These are phyloP conservation scores for Skeletonema potamos DNA, from an alignment of 108 stramenopile species.

Conservation along the genomic window DNA sequence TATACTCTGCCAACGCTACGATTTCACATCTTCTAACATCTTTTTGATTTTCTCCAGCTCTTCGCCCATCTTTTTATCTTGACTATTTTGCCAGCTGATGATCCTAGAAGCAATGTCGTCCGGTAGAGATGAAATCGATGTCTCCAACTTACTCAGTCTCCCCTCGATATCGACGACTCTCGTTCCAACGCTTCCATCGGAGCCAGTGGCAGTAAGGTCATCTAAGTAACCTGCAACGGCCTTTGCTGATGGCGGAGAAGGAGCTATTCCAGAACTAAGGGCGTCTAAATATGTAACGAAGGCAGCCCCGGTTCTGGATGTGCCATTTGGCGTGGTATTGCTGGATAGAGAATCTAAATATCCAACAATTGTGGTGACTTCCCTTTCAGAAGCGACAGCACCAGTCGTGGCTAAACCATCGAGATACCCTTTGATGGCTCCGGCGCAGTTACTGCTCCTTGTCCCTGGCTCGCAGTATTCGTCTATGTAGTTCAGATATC, in stretches of 20 bases:
- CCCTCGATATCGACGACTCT: slow-evolving; percentile 36
- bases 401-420: slow-evolving; percentile 27
- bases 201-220: neutral
- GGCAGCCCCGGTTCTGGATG: slow-evolving; percentile 34
- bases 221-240: slow-evolving; percentile 45
- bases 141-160: slow-evolving; percentile 29
- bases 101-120: slow-evolving; percentile 45
- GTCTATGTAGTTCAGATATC: slow-evolving; percentile 12
- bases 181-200: slow-evolving; percentile 7
- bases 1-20: neutral
- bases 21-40: neutral
- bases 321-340: neutral
- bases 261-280: slow-evolving; percentile 23
- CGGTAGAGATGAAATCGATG: slow-evolving; percentile 34
- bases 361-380: slow-evolving; percentile 37
- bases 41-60: slow-evolving; percentile 34
- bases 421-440: slow-evolving; percentile 37
- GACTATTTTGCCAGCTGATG: slow-evolving; percentile 29
- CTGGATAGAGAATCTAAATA: slow-evolving; percentile 45
- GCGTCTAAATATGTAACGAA: slow-evolving; percentile 46
- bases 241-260: slow-evolving; percentile 36
- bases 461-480: slow-evolving; percentile 43
- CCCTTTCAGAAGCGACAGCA: slow-evolving; percentile 24
- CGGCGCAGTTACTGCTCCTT: slow-evolving; percentile 28
- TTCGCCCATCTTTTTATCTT: slow-evolving; percentile 36